Evolutionary conservation across 2,329 filamentous ascomycete species (phyloP).

Genomic region (Fusarium concolor): DNA sequence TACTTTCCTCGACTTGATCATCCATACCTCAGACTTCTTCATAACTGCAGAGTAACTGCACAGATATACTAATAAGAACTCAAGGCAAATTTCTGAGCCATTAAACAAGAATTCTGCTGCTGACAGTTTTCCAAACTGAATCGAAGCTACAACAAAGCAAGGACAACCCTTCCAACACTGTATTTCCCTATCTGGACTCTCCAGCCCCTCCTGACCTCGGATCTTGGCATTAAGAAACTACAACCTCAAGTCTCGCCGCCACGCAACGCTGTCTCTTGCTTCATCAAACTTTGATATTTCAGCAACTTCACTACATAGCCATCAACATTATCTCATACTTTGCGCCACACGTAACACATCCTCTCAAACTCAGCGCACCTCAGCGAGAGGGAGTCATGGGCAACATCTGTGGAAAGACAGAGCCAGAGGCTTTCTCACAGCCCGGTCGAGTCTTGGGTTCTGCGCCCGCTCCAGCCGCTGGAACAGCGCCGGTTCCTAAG

Average conservation of each 20-base stretch:
- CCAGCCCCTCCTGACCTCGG: constrained; percentile 24
- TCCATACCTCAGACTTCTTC: not conserved
- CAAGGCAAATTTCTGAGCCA: not conserved
- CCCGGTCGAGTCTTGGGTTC: constrained; percentile 79
- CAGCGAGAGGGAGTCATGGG: constrained; percentile 70
- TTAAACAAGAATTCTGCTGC: not conserved
- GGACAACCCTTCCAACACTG: not conserved
- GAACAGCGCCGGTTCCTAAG: constrained; percentile 64
- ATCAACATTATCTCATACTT: not conserved
- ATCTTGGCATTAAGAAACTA: constrained; percentile 29
- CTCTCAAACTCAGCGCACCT: not conserved
- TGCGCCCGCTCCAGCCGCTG: constrained; percentile 56
- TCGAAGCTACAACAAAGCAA: not conserved
- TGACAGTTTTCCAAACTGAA: not conserved
- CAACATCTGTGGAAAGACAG: constrained; percentile 85
- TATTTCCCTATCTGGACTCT: not conserved
- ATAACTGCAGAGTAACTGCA: not conserved
- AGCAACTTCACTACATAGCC: not conserved
- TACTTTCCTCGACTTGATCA: not conserved
- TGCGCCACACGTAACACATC: not conserved
- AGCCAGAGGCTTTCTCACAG: constrained; percentile 74
- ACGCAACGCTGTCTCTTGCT: constrained; percentile 11
- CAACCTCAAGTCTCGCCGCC: constrained; percentile 22
- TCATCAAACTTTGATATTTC: not conserved
- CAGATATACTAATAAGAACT: not conserved